A percentile compares a stretch with the other conserved stretches of the same genome.
phyloP scores from a whole-genome alignment of 2,329 filamentous ascomycete species.

The Epichloe gansuensis region DNA sequence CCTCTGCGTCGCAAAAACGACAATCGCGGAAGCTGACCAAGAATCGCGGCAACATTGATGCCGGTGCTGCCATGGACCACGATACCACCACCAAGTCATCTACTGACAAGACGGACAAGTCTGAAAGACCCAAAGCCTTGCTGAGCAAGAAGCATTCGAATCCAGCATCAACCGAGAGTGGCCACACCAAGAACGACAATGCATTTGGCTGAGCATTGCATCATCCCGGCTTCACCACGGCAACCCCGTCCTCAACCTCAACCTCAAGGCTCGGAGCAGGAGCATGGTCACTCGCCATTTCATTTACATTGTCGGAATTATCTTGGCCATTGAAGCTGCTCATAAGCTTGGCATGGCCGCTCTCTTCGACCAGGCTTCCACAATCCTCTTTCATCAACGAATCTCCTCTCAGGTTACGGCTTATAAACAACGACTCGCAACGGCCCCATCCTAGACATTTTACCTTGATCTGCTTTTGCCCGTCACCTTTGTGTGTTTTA shows the following conservation, averaged over 20 bases:
- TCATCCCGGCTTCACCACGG: not conserved
- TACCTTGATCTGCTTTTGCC: not conserved
- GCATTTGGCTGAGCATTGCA: not conserved
- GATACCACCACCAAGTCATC: constrained; percentile 4
- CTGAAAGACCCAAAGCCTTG: constrained; percentile 17
- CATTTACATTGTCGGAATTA: no score
- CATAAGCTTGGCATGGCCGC: no score
- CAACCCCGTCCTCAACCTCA: not conserved
- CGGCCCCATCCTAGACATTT: not conserved
- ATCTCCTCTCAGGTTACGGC: not conserved
- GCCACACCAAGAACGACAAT: not conserved
- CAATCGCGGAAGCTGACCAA: constrained; percentile 30
- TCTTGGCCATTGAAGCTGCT: no score
- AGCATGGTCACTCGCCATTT: no score
- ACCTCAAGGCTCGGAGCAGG: no score
- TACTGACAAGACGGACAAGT: constrained; percentile 2
- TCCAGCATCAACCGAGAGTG: not conserved
- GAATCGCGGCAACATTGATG: constrained; percentile 24
- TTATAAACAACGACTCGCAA: not conserved
- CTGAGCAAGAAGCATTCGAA: constrained; percentile 22
- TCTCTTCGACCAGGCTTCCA: no score
- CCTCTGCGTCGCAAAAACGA: constrained; percentile 17
- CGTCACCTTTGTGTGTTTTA: not conserved
- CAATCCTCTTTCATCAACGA: no score
- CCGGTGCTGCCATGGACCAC: constrained; percentile 13